phyloP scores from a whole-genome alignment of 305 asterid species.

The Fraxinus paxiana region DNA sequence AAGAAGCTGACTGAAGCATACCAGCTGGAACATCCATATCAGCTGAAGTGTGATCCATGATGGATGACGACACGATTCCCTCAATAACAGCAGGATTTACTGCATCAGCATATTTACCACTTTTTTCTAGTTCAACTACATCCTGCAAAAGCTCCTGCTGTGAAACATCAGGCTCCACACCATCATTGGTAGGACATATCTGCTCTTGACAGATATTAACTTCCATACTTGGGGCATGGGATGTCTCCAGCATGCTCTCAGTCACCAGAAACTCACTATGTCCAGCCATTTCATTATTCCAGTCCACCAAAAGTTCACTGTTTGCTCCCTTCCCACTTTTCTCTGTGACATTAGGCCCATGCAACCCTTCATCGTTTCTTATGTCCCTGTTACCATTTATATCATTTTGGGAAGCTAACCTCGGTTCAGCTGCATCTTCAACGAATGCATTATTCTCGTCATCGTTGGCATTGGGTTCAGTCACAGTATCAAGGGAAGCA shows the following conservation, averaged over 20 bases:
- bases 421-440: conserved; percentile 27
- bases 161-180: conserved; percentile 26
- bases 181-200: conserved; percentile 24
- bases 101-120: conserved; percentile 25
- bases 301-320: conserved; percentile 20
- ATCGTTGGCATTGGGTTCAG: conserved; percentile 23
- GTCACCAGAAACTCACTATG: conserved; percentile 26
- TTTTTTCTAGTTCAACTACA: conserved; percentile 37
- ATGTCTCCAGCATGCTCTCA: conserved; percentile 36
- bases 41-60: conserved; percentile 28
- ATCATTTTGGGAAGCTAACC: conserved; percentile 28
- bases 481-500: conserved; percentile 30
- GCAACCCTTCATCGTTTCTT: conserved; percentile 24
- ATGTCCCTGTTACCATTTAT: conserved; percentile 23
- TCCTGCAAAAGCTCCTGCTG: conserved; percentile 32
- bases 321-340: conserved; percentile 27
- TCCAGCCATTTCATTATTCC: conserved; percentile 34
- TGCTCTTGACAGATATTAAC: conserved; percentile 26
- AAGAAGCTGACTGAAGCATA: conserved; percentile 25
- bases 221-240: conserved; percentile 23
- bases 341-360: conserved; percentile 24
- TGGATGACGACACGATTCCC: conserved; percentile 24
- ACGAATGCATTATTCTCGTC: conserved; percentile 20
- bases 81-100: conserved; percentile 23
- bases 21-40: conserved; percentile 31